A percentile compares a stretch with the other conserved stretches of the same genome.
These are phyloP conservation scores for Aureobasidium leucospermi DNA, from an alignment of 2,329 filamentous ascomycete species.

Conservation along the genomic window DNA sequence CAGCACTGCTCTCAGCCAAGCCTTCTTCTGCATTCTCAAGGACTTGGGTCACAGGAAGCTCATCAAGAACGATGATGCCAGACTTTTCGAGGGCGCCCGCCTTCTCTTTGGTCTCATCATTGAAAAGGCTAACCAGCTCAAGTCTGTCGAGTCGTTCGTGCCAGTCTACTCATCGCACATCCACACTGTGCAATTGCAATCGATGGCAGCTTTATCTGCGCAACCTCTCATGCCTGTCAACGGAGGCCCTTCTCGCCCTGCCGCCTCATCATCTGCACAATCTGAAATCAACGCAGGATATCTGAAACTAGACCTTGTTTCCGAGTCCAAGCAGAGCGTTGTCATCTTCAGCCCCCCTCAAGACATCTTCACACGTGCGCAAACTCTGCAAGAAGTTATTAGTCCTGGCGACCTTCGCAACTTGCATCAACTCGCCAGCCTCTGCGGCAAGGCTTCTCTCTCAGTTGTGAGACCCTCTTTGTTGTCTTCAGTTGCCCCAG, in stretches of 20 bases:
- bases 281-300: not conserved
- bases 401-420: constrained; percentile 20
- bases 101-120: constrained; percentile 31
- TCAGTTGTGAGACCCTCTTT: constrained; percentile 24
- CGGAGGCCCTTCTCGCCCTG: not conserved
- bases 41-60: constrained; percentile 24
- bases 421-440: constrained; percentile 24
- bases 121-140: constrained; percentile 25
- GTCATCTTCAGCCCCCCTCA: not conserved
- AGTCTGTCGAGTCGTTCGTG: not conserved
- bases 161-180: not conserved
- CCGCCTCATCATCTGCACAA: not conserved
- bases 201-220: not conserved
- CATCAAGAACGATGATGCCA: constrained; percentile 21
- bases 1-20: constrained; percentile 28
- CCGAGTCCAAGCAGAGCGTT: not conserved
- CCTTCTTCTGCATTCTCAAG: constrained; percentile 24
- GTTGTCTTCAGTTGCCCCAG: constrained; percentile 24
- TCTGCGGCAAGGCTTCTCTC: constrained; percentile 27
- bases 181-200: not conserved
- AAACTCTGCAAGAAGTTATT: not conserved
- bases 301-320: not conserved
- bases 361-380: not conserved
- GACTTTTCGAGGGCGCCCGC: constrained; percentile 29
- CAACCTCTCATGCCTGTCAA: not conserved